Percentiles rank a stretch among this genome's conserved stretches.
Evolutionary conservation across 2,329 filamentous ascomycete genomes (phyloP).

Genomic region (Colletotrichum lupini): DNA sequence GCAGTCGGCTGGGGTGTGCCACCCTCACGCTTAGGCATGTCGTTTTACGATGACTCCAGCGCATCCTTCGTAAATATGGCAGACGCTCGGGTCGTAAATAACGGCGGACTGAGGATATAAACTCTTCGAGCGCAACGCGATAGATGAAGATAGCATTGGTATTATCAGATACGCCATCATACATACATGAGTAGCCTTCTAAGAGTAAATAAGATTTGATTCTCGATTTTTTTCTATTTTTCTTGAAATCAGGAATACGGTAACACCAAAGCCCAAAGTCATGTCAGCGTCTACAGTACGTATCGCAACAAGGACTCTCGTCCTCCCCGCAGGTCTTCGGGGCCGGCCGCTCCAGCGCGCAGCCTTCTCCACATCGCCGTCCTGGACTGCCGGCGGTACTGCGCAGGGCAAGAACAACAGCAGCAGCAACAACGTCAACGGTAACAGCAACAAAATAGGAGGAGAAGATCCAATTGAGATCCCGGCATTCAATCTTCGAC

Average conservation of each 20-base stretch:
- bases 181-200: neutral
- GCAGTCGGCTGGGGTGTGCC: neutral
- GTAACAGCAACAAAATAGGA: conserved; percentile 6
- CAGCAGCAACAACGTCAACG: conserved; percentile 4
- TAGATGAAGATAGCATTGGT: neutral
- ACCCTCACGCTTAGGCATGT: neutral
- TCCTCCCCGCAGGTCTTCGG: neutral
- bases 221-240: too few relatives aligned
- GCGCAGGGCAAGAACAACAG: conserved; percentile 5
- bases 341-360: neutral
- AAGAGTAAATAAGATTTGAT: neutral
- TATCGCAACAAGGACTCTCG: neutral
- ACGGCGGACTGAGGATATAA: neutral
- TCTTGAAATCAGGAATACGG: neutral
- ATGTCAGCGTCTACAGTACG: conserved; percentile 9
- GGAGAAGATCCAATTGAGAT: conserved; percentile 27
- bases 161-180: too few relatives aligned
- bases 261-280: too few relatives aligned
- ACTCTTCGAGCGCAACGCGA: neutral
- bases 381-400: neutral
- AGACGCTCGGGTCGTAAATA: conserved; percentile 13
- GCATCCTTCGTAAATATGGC: conserved; percentile 23
- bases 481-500: conserved; percentile 37
- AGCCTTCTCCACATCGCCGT: conserved; percentile 26
- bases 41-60: neutral